Evolutionary conservation across 2,329 filamentous ascomycete species (phyloP), one percentile per base, ranked within the genome.

Genomic region (Paradendryphiella salina): DNA sequence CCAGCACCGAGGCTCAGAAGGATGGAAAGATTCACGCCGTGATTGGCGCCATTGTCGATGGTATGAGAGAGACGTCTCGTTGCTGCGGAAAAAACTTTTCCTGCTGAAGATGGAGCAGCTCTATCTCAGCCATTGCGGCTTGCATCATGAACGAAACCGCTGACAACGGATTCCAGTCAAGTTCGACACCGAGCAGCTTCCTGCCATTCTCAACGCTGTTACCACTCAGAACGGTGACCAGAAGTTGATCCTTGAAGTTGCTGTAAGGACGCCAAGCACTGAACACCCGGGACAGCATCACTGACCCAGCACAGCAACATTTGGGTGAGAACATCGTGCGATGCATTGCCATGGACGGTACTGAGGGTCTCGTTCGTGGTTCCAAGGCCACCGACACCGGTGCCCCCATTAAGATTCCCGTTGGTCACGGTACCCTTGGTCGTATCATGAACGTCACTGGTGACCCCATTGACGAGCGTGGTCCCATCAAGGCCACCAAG

Each of bases 341-440:
- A 80, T 96, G 90, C 80, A 99, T 99, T 96, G 94, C 94, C 81
- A 99, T 99, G 94, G 94, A 99, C 81, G 94, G 93, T 95, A 99
- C 93, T 77, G 94, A 97, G 85, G 94, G 94, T 94, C 90, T 99
- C 71, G 89, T 93, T 77, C 93, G 94, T 85, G 94, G 94, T 76
- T 81, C 86, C 75, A 84, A 85, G 78, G 90, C 87, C 69, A 79
- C 78, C 71, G 94, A 99, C 80, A 96, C 93, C 75, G 94, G 94
- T 76, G 82, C 85, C 67, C 94, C 94, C 76, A 99, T 99, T 83
- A 91, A 85, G 80, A 92, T 99, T 72, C 93, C 93, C 75, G 93
- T 97, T 79, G 94, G 94, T 73, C 85, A 85, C 75, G 89, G 82
- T 76, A 96, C 91, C 67, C 89, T 99, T 70, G 94, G 94, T 74